Evolutionary conservation across 768 basidiomycete genomes (phyloP).

Genomic region (Naganishia vaughanmartiniae): DNA sequence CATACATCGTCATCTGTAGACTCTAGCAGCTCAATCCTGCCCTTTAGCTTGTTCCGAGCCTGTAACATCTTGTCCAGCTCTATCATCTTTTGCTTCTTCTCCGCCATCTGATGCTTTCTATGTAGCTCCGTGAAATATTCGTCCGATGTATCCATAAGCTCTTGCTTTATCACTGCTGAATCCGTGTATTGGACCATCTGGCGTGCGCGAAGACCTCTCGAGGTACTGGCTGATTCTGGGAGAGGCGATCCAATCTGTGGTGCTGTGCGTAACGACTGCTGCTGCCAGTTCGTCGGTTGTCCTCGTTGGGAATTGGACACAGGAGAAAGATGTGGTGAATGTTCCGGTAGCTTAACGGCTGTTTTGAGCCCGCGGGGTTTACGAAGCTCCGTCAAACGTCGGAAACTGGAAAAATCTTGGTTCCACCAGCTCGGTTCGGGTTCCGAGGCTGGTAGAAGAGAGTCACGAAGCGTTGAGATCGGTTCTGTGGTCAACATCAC

Average conservation of each 20-base stretch:
- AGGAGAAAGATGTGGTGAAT: neutral
- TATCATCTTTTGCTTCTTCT: conserved; percentile 11
- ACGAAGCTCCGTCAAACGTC: neutral
- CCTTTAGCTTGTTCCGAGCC: conserved; percentile 23
- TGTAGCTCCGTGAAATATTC: conserved; percentile 14
- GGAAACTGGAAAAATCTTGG: conserved; percentile 5
- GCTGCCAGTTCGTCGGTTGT: neutral
- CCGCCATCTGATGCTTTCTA: conserved; percentile 20
- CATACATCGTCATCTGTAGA: conserved; percentile 12
- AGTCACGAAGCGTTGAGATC: neutral
- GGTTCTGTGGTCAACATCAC: conserved; percentile 16
- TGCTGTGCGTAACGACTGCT: neutral
- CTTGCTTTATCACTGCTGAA: conserved; percentile 6
- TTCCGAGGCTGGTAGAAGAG: neutral
- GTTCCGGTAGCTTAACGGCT: neutral
- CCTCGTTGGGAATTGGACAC: conserved; percentile 8
- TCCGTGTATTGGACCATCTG: neutral
- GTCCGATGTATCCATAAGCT: conserved; percentile 10
- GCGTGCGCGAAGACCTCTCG: conserved; percentile 5
- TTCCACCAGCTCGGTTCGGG: conserved; percentile 11
- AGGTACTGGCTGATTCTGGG: neutral
- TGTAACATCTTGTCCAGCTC: conserved; percentile 27
- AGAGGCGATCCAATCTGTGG: neutral
- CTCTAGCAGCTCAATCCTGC: conserved; percentile 25
- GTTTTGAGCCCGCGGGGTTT: neutral